Base-by-base conservation (phyloP, 1,284 basidiomycete genomes). In the Cryptococcus sp. region DNA sequence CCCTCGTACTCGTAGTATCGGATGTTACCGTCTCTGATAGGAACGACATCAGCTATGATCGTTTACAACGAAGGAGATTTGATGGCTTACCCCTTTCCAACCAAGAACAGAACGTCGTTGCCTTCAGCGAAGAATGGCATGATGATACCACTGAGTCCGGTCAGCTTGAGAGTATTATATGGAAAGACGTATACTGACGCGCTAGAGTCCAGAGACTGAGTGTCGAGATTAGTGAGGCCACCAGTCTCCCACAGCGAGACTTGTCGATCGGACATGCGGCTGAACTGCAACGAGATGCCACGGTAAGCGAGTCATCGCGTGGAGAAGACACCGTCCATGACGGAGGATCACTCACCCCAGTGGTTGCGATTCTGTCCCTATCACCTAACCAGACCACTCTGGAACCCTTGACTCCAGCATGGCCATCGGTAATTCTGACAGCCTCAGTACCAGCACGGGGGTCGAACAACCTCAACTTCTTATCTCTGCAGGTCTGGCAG, bases 81-180 rank as follows among this genome's bases (percentile, higher is more conserved):
- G n/a, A 34, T 19, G 41, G 57, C 72, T 65, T 51, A 76, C 72
- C 83, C 83, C 71, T 84, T 84, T 52, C 83, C 83, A 39, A 83
- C 93, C 60, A 98, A 84, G 85, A 97, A 97, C 59, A 97, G 81
- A 57, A 98, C 87, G 62, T 91, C 88, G 79, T 95, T 96, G 67
- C 82, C 83, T 57, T 97, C 93, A 48, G 86, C 87, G 87, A 91
- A 99, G 86, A 95, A 97, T 0, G 95, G 95, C 92, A 98, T 97
- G 52, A 96, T 79, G 41, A 97, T 91, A 50, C 95, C 94, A n/a
- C 71, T 74, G 39, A 53, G 50, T 50, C 46, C 13, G 17, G 11
- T 17, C 20, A 40, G 40, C 25, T 44, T 23, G 22, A 6, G 45
- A 20, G 5, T 17, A 39, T 41, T 7, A 43, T 38, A 44, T 19